Evolutionary conservation across 257 asterid species (phyloP).

Genomic region (Ligustrum vulgare): DNA sequence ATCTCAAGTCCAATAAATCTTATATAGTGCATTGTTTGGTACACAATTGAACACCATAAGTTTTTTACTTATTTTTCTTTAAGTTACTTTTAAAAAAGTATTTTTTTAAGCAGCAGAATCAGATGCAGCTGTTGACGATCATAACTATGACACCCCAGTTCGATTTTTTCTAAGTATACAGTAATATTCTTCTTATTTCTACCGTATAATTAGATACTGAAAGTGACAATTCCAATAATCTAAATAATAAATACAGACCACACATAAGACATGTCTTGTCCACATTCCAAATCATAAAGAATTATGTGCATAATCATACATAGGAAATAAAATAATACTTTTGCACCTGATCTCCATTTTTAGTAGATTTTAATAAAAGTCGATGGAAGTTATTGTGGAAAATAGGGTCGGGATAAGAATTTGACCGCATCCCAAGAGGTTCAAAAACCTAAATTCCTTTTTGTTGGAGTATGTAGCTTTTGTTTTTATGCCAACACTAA

Average conservation of each 20-base stretch:
- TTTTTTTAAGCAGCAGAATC: not conserved
- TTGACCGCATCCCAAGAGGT: constrained; percentile 54
- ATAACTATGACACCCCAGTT: not conserved
- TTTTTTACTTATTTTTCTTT: too few relatives aligned
- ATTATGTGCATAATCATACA: not conserved
- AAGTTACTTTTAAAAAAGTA: not conserved
- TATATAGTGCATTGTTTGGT: not conserved
- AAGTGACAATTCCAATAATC: not conserved
- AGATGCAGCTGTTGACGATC: not conserved
- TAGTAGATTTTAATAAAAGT: too few relatives aligned
- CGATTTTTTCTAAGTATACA: not conserved
- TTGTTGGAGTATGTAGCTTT: not conserved
- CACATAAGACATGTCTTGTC: not conserved
- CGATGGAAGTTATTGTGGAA: too few relatives aligned
- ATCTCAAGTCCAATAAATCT: not conserved
- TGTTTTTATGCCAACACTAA: constrained; percentile 12
- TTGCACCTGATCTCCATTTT: not conserved
- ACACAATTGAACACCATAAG: not conserved
- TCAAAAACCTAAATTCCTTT: constrained; percentile 21
- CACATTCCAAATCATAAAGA: not conserved
- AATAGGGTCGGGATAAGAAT: not conserved
- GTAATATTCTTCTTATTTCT: not conserved
- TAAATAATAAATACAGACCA: too few relatives aligned
- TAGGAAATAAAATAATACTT: not conserved
- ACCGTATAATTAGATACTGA: not conserved